phyloP scores from a whole-genome alignment of 768 basidiomycete genomes.

The Pleurotus cornucopiae region DNA sequence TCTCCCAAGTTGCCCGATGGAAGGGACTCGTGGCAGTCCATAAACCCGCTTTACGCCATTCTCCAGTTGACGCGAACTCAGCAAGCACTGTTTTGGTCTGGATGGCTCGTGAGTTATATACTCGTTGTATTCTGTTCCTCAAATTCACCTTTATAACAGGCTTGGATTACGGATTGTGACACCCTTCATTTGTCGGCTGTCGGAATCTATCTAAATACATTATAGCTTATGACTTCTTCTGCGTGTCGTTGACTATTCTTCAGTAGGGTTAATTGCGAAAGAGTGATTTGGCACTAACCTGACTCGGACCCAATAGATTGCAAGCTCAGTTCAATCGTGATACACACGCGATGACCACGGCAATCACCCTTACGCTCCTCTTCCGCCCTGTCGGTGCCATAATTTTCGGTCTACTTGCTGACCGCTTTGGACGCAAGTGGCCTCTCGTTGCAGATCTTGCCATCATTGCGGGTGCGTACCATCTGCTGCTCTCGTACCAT shows the following conservation, averaged over 20 bases:
- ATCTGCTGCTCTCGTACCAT: too few relatives aligned
- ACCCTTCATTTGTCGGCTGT: background rate
- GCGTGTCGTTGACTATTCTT: slow-evolving; percentile 40
- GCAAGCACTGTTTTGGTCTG: slow-evolving; percentile 39
- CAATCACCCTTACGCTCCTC: slow-evolving; percentile 74
- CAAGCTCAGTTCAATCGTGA: slow-evolving; percentile 7
- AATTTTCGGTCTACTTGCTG: slow-evolving; percentile 26
- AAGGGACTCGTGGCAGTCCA: background rate
- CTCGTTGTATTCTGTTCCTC: background rate
- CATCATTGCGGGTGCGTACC: slow-evolving; percentile 9
- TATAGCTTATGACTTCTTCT: slow-evolving; percentile 61
- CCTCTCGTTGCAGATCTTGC: slow-evolving; percentile 10
- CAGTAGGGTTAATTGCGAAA: background rate
- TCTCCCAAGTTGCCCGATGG: slow-evolving; percentile 2
- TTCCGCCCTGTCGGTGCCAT: slow-evolving; percentile 53
- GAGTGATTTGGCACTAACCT: background rate
- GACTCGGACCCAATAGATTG: slow-evolving; percentile 2
- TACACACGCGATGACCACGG: slow-evolving; percentile 29
- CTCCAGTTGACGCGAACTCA: slow-evolving; percentile 29
- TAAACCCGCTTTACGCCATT: slow-evolving; percentile 12
- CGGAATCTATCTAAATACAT: background rate
- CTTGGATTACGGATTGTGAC: slow-evolving; percentile 10
- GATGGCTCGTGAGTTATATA: slow-evolving; percentile 20
- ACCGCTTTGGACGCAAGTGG: slow-evolving; percentile 13
- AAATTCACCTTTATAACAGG: background rate